Evolutionary conservation across 1,284 basidiomycete genomes (phyloP).

Genomic region (Marasmius oreades): DNA sequence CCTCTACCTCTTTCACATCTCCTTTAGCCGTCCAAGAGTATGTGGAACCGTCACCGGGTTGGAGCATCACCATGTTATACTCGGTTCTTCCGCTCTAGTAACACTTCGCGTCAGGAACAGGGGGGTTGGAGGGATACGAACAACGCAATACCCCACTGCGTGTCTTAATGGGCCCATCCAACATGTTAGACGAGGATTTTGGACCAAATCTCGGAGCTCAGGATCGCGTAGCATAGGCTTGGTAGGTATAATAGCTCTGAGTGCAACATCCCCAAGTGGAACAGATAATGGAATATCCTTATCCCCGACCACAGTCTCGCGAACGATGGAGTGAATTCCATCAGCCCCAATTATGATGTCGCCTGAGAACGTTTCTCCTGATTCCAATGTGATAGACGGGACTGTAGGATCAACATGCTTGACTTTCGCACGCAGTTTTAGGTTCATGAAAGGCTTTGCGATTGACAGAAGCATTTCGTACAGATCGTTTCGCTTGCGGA

Average conservation of each 20-base stretch:
- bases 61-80: constrained; percentile 45
- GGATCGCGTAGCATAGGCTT: constrained; percentile 44
- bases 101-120: not conserved
- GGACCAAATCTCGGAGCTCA: constrained; percentile 37
- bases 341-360: constrained; percentile 55
- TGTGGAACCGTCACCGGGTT: constrained; percentile 36
- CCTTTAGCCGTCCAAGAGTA: constrained; percentile 39
- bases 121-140: constrained; percentile 17
- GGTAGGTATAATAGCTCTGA: constrained; percentile 48
- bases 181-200: constrained; percentile 31
- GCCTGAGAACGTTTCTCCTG: constrained; percentile 38
- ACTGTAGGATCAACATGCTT: constrained; percentile 33
- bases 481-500: constrained; percentile 44
- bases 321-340: constrained; percentile 44
- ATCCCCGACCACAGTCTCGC: constrained; percentile 40
- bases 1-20: constrained; percentile 37
- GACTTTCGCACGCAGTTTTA: constrained; percentile 38
- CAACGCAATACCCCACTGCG: constrained; percentile 40
- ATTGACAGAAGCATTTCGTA: constrained; percentile 40
- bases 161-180: constrained; percentile 46
- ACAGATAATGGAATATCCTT: constrained; percentile 33
- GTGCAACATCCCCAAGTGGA: constrained; percentile 53
- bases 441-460: constrained; percentile 33
- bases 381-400: constrained; percentile 34
- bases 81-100: constrained; percentile 25